These are phyloP conservation scores for Maudiozyma saulgeensis DNA, from an alignment of 805 yeast genomes.

Conservation along the genomic window DNA sequence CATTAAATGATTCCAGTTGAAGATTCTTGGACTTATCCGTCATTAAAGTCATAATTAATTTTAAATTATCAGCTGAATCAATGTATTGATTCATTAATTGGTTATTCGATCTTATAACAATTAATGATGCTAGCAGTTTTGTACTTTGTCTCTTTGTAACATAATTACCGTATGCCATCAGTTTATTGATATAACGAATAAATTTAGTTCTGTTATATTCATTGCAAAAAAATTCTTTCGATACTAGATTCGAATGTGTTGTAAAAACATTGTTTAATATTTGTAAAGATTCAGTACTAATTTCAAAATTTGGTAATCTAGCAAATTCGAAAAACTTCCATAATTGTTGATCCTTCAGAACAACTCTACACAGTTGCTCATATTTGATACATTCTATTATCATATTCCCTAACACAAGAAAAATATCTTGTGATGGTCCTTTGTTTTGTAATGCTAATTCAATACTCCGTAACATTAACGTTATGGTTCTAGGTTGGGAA, in stretches of 20 bases:
- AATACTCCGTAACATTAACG: conserved; percentile 57
- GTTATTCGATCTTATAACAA: conserved; percentile 63
- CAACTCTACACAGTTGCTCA: conserved; percentile 54
- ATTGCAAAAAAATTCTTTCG: conserved; percentile 51
- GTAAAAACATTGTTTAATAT: conserved; percentile 65
- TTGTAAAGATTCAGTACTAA: conserved; percentile 81
- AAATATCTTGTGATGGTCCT: conserved; percentile 40
- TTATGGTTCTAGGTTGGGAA: conserved; percentile 54
- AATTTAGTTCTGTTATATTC: conserved; percentile 46
- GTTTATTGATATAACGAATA: conserved; percentile 50
- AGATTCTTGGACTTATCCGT: conserved; percentile 85
- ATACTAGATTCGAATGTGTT: conserved; percentile 54
- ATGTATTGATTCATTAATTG: conserved; percentile 67
- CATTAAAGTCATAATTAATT: conserved; percentile 73
- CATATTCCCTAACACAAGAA: conserved; percentile 66
- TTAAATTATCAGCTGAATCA: conserved; percentile 71
- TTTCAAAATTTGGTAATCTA: conserved; percentile 70
- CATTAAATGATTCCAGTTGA: conserved; percentile 84
- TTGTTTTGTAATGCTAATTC: conserved; percentile 38
- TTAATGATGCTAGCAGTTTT: conserved; percentile 61
- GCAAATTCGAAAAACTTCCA: conserved; percentile 83
- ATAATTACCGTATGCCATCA: conserved; percentile 71
- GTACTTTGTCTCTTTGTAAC: conserved; percentile 89
- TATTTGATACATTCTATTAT: conserved; percentile 76
- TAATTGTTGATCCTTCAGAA: conserved; percentile 50